Base-by-base conservation (phyloP, 73 alveolate genomes). In the Paramecium pentaurelia region DNA sequence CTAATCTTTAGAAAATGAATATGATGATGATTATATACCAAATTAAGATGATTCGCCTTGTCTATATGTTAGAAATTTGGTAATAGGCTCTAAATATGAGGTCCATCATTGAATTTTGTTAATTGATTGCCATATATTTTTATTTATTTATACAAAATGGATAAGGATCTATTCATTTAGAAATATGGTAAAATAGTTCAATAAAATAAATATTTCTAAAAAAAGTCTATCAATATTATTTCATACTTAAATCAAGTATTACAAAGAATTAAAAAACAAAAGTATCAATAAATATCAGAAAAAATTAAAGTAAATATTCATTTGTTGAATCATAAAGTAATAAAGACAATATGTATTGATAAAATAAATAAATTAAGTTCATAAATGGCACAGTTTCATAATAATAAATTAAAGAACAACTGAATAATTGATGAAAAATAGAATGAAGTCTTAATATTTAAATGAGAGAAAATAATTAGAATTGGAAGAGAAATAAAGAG, bases 41-140 rank as follows among this genome's bases (percentile, higher is more conserved):
- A 25, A 40, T 47, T 42, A 80, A 45, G 91, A 80, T 44, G 91
- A 80, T 25, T 42, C 25, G 10, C 91, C 91, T 47, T 49, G 49
- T 36, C 75, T 80, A 80, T 27, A 2, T 42, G 49, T 42, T 47
- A 32, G 58, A 49, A 80, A 80, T 36, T 47, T 80, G 6, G 75
- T 80, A 64, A n/a, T 64, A 32, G 54, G 84, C 10, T 64, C 20
- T 11, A 60, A 60, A 60, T 60, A 22, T 27, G 28, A 64, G 47
- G 42, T 25, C 20, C 7, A 64, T 28, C 51, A 64, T 64, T 64
- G 84, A 64, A 12, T 28, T 32, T 64, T 32, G 84, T 64, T 64
- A 16, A 54, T n/a, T 54, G 70, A n/a, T 54, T 54, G 70, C 4
- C 32, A 54, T 18, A n/a, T 54, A 54, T 54, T 54, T 54, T 54